Percentiles rank a stretch among this genome's conserved stretches.
phyloP scores from a whole-genome alignment of 225 moss, liverwort and hornwort genomes.

The Climacium dendroides region DNA sequence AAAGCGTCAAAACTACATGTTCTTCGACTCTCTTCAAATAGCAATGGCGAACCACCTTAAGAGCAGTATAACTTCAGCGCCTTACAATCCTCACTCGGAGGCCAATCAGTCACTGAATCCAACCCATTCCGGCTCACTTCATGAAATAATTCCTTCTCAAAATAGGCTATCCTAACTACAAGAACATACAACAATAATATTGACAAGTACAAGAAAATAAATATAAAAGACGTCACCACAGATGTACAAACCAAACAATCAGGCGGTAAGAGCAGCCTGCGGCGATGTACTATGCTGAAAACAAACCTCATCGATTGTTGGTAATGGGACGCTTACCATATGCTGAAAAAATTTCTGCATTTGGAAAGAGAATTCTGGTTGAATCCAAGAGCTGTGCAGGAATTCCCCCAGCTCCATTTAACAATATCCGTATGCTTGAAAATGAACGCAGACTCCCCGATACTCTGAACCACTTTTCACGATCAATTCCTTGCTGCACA shows the following conservation, averaged over 20 bases:
- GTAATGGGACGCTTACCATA: slow-evolving; percentile 54
- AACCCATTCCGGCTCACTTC: neutral
- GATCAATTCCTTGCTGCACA: slow-evolving; percentile 9
- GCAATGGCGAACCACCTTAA: neutral
- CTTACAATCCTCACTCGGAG: neutral
- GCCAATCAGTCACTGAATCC: neutral
- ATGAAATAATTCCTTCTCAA: neutral
- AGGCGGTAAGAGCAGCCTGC: neutral
- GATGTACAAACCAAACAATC: neutral
- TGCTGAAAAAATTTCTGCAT: slow-evolving; percentile 66
- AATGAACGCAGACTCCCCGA: slow-evolving; percentile 20
- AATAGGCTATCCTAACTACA: neutral
- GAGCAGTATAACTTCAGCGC: neutral
- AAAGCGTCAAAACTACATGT: neutral
- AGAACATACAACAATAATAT: neutral
- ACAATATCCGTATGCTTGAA: slow-evolving; percentile 48
- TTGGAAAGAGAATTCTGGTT: slow-evolving; percentile 58
- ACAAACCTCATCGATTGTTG: neutral
- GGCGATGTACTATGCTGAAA: neutral
- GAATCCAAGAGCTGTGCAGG: slow-evolving; percentile 51
- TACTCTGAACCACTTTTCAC: slow-evolving; percentile 22
- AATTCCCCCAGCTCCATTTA: slow-evolving; percentile 90
- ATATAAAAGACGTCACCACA: neutral
- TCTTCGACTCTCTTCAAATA: neutral
- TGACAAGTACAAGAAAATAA: neutral